phyloP scores from a whole-genome alignment of 2,329 filamentous ascomycete species.

The Xylariomycetidae sp. region DNA sequence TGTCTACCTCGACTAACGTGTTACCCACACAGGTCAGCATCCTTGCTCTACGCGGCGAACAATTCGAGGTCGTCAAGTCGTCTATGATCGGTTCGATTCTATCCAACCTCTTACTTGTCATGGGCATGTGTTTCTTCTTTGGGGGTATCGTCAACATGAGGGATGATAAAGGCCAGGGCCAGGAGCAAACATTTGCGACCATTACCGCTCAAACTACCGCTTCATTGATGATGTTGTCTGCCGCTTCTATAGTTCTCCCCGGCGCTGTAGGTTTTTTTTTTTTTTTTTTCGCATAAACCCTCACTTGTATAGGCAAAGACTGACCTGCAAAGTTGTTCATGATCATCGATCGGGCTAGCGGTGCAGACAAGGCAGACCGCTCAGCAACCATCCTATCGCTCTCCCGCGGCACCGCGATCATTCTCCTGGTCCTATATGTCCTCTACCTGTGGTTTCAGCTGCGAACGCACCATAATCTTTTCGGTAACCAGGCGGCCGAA shows the following conservation, averaged over 20 bases:
- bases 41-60: slow-evolving; percentile 75
- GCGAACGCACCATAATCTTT: slow-evolving; percentile 67
- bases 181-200: slow-evolving; percentile 68
- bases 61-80: slow-evolving; percentile 95
- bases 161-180: slow-evolving; percentile 50
- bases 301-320: slow-evolving; percentile 1
- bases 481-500: slow-evolving; percentile 49
- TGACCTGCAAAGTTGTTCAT: slow-evolving; percentile 53
- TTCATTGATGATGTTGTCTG: slow-evolving; percentile 71
- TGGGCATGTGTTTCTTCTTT: slow-evolving; percentile 75
- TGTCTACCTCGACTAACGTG: slow-evolving; percentile 4
- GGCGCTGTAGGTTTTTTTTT: slow-evolving; percentile 49
- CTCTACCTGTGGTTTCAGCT: slow-evolving; percentile 78
- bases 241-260: slow-evolving; percentile 74
- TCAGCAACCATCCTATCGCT: slow-evolving; percentile 62
- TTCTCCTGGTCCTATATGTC: slow-evolving; percentile 69
- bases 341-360: slow-evolving; percentile 44
- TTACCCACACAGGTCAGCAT: slow-evolving; percentile 68
- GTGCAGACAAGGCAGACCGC: slow-evolving; percentile 30
- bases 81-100: slow-evolving; percentile 96
- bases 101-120: slow-evolving; percentile 85
- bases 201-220: slow-evolving; percentile 74
- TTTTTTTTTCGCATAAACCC: neutral
- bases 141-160: slow-evolving; percentile 64
- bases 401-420: slow-evolving; percentile 71